Evolutionary conservation across 2,329 filamentous ascomycete species (phyloP).

Genomic region (Pseudogymnoascus pannorum): DNA sequence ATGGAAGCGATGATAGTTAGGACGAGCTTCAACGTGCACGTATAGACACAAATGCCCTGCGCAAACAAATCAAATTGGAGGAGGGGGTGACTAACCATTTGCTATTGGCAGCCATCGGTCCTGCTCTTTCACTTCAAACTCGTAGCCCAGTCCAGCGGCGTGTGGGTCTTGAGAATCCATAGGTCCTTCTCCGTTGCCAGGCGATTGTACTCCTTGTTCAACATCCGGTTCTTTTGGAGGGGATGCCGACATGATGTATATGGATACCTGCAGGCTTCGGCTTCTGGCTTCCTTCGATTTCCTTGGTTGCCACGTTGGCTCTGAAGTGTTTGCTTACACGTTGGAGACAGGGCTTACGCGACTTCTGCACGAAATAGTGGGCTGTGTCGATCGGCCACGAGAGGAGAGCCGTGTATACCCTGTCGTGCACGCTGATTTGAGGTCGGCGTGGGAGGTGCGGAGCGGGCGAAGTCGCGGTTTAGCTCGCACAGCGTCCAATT

Average conservation of each 20-base stretch:
- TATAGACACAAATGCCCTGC: constrained; percentile 16
- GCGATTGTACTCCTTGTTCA: constrained; percentile 87
- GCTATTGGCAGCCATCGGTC: constrained; percentile 99
- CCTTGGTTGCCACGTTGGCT: constrained; percentile 27
- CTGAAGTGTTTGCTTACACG: constrained; percentile 21
- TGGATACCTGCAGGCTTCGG: constrained; percentile 44
- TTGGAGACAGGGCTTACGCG: constrained; percentile 17
- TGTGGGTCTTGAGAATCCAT: constrained; percentile 81
- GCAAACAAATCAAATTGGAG: constrained; percentile 44
- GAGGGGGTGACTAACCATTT: constrained; percentile 76
- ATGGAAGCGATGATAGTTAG: constrained; percentile 43
- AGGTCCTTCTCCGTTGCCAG: constrained; percentile 82
- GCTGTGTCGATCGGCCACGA: constrained; percentile 20
- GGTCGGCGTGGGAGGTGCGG: not conserved
- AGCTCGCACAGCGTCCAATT: constrained; percentile 6
- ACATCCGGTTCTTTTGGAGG: constrained; percentile 82
- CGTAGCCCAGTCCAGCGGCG: constrained; percentile 67
- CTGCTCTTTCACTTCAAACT: constrained; percentile 99
- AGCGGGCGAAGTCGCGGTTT: constrained; percentile 7
- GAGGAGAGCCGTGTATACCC: constrained; percentile 5
- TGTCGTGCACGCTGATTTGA: constrained; percentile 1
- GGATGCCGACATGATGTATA: constrained; percentile 93
- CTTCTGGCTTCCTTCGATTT: constrained; percentile 22
- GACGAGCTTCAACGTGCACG: constrained; percentile 24
- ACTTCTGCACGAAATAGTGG: constrained; percentile 7